Evolutionary conservation across 306 rosid genomes (phyloP), one percentile per base, ranked within the genome.

Genomic region (Trichosanthes cucumerina): DNA sequence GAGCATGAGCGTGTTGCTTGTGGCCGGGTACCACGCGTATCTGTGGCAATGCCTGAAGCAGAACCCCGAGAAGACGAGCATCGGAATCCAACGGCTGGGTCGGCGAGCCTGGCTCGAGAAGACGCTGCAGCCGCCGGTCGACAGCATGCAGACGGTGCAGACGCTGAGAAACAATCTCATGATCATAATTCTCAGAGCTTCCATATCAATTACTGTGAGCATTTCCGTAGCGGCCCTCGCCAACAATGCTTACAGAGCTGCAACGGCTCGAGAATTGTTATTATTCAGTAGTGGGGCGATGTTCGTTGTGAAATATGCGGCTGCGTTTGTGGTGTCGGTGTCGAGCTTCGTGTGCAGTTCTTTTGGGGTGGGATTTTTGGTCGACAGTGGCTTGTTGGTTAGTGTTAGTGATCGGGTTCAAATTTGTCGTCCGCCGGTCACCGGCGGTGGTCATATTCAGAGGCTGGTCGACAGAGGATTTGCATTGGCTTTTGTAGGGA

Each of bases 161-260:
- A 92, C 87, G 87, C 50, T 92, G 83, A 92, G 98, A 83, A 93
- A 93, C 88, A 60, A 91, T 75, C 85, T 91, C 0, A 90, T 90
- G 97, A 56, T 63, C 9, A 78, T 91, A 81, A 82, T 86, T 38
- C 59, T 90, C 34, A 88, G 88, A 79, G 97, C 96, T 36, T 2
- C 91, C 0, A 77, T 90, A 81, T 80, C 97, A 18, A 83, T 92
- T 76, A 85, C 89, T 4, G 21, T 89, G 2, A 78, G 76, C 79
- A 0, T 86, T 47, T 83, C 86, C 15, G 76, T 93, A 23, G 90
- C 96, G 24, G 89, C 94, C 41, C 66, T 92, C 1, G 77, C 69
- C 38, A 93, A 87, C 90, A 87, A 87, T 60, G 39, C 82, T 36
- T 92, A 83, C 82, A 88, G 46, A 19, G 87, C 88, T 64, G 10